Evolutionary conservation across 176 grass and related monocot species (phyloP), one percentile per base, ranked within the genome.

Genomic region (Microstegium vimineum): DNA sequence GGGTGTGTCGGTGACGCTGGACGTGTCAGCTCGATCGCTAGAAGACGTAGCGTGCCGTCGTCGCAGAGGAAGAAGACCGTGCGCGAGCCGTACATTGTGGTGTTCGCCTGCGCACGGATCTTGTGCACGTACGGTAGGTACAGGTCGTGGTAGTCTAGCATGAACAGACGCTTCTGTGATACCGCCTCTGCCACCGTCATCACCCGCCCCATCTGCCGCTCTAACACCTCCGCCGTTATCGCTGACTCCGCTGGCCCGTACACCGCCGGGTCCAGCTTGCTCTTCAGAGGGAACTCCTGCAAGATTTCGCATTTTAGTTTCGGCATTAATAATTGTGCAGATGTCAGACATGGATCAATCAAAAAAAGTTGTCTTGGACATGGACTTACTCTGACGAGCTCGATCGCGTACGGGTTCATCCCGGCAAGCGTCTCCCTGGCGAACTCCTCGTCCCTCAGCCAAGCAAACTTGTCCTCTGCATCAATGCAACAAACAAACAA

Each of bases 361-460:
- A 28, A 25, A 27, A 71, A 66, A 72, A 4, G 69, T 33, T 32
- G 5, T 17, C 4, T 56, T 56, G 20, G 51, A 56, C 8, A 56
- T 27, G 3, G 52, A 74, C 61, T 66, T 63, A 91, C 92, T 82
- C 76, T 88, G 75, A 97, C 82, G 17, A 90, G 92, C 87, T 94
- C 89, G 60, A 97, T 91, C 6, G 86, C 90, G 59, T 87, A 92
- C 0, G 95, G 95, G 12, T 97, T 94, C 30, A 90, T 18, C 0
- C 95, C 92, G 5, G 92, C 95, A 22, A 97, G 90, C 30, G 90
- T 87, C 84, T 98, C 79, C 57, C 95, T 91, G 8, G 90, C 90
- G 35, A 94, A 98, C 81, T 98, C 95, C 75, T 98, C 92, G 20
- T 98, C 92, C 30, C 90, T 81, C 2, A 94, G 11, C 95, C 95